A percentile compares a stretch with the other conserved stretches of the same genome.
Evolutionary conservation across 2,329 filamentous ascomycete genomes (phyloP).

Genomic region (Pezicula rhizophila): DNA sequence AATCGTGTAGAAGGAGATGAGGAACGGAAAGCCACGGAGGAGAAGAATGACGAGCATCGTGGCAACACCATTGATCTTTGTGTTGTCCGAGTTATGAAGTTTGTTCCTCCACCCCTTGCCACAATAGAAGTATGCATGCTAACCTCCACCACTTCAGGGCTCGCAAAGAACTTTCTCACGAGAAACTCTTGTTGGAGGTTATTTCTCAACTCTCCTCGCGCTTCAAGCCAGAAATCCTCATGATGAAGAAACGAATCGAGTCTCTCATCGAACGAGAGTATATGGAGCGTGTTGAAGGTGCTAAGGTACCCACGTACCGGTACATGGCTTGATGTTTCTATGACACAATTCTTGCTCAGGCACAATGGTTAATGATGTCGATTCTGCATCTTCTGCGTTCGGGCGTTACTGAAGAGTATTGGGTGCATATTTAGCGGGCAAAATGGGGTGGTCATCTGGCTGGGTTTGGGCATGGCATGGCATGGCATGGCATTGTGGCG

Average conservation of each 20-base stretch:
- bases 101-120: constrained; percentile 30
- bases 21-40: constrained; percentile 65
- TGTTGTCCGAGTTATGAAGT: constrained; percentile 83
- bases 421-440: not conserved
- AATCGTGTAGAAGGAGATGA: constrained; percentile 78
- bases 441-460: not conserved
- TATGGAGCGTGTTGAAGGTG: constrained; percentile 67
- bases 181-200: constrained; percentile 65
- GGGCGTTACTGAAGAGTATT: not conserved
- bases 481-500: not conserved
- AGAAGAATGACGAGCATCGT: constrained; percentile 68
- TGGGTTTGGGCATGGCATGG: not conserved
- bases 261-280: constrained; percentile 73
- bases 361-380: not conserved
- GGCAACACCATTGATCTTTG: constrained; percentile 69
- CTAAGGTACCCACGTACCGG: constrained; percentile 55
- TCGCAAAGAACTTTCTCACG: constrained; percentile 65
- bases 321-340: constrained; percentile 54
- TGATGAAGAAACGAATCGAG: constrained; percentile 80
- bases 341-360: not conserved
- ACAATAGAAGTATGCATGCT: constrained; percentile 16
- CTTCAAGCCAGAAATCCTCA: constrained; percentile 69
- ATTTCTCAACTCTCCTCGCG: constrained; percentile 61
- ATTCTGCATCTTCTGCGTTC: not conserved
- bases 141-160: constrained; percentile 47